Conservation (phyloP, 176 grass and related monocot species). For the Triticum monococcum region DNA sequence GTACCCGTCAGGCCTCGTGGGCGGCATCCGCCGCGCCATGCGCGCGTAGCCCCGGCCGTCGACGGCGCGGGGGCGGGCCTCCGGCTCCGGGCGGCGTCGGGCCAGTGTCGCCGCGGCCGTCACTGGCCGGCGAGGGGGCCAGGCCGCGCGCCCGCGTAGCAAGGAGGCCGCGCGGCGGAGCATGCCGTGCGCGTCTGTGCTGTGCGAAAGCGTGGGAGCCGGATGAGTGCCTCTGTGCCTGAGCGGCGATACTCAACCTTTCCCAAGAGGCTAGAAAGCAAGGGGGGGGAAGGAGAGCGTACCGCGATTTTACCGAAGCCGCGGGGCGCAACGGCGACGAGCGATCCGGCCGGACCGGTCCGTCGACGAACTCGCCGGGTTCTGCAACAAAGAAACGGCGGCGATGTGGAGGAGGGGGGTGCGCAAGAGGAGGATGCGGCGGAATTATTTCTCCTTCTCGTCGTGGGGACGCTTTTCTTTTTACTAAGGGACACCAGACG, state of each 20-base stretch:
- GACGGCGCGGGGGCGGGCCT: not conserved
- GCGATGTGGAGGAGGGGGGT: no score
- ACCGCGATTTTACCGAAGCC: no score
- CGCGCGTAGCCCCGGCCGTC: constrained; percentile 15
- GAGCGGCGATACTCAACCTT: not conserved
- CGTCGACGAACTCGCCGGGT: no score
- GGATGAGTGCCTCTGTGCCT: not conserved
- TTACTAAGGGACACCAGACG: no score
- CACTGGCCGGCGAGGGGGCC: not conserved
- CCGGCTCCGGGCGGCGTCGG: not conserved
- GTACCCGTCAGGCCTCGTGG: constrained; percentile 48
- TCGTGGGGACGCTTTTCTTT: no score
- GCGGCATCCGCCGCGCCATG: constrained; percentile 54
- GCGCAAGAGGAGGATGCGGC: not conserved
- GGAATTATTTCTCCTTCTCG: not conserved
- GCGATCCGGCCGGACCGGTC: no score
- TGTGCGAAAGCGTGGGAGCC: not conserved
- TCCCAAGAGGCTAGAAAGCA: no score
- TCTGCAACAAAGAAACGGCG: no score
- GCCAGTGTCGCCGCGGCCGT: not conserved
- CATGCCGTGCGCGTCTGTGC: constrained; percentile 5
- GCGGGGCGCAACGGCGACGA: no score
- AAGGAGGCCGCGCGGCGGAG: constrained; percentile 10
- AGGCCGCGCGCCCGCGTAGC: not conserved
- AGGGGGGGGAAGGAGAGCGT: no score